Evolutionary conservation across 75 land plant species (phyloP).

Genomic region (Cupressus sempervirens): DNA sequence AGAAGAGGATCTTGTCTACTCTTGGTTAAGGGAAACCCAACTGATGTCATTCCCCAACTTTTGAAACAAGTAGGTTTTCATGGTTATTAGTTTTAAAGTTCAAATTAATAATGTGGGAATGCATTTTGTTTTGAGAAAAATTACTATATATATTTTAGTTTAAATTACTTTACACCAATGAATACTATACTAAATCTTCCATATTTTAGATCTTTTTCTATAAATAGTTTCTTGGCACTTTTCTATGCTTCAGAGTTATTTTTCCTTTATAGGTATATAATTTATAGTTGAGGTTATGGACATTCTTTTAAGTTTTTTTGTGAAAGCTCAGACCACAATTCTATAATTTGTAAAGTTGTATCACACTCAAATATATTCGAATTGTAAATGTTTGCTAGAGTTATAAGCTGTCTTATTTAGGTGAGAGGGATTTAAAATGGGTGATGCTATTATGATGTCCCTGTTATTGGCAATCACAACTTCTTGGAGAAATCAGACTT

Average conservation of each 20-base stretch:
- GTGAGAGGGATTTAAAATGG: background rate
- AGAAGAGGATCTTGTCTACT: no score
- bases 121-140: background rate
- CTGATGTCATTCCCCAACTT: slow-evolving; percentile 42
- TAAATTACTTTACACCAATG: background rate
- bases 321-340: background rate
- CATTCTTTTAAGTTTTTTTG: background rate
- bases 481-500: background rate
- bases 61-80: slow-evolving; percentile 44
- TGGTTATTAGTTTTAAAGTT: background rate
- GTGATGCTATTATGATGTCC: background rate
- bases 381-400: background rate
- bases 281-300: background rate
- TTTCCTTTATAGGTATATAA: background rate
- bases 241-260: background rate
- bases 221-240: background rate
- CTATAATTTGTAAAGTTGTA: no score
- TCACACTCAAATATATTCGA: no score
- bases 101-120: background rate
- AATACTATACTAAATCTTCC: background rate
- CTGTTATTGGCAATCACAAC: background rate
- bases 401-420: background rate
- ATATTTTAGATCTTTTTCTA: background rate
- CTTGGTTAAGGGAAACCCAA: slow-evolving; percentile 53
- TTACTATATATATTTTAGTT: background rate